A percentile compares a stretch with the other conserved stretches of the same genome.
Conservation (phyloP, 2,329 filamentous ascomycete genomes). For the Pleurostoma richardsiae region DNA sequence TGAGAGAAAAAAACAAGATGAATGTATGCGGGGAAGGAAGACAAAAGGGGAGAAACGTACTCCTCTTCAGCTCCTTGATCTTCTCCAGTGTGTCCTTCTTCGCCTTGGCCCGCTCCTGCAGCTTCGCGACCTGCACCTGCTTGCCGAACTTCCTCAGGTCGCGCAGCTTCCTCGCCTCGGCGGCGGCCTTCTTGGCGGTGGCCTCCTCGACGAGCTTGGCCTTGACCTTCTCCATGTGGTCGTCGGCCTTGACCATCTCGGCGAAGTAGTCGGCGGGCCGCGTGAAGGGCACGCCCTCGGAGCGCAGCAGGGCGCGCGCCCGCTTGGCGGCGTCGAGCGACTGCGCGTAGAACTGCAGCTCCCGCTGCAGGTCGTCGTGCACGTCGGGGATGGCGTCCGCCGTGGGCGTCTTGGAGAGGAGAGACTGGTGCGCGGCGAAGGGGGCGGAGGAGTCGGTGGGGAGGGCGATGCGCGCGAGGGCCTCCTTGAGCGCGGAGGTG, state of each 20-base stretch:
- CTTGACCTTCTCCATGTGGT: conserved; percentile 97
- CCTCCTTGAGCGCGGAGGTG: conserved; percentile 74
- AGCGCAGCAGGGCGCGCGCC: conserved; percentile 69
- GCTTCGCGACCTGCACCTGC: conserved; percentile 91
- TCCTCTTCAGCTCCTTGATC: conserved; percentile 91
- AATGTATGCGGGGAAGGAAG: background rate
- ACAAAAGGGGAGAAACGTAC: conserved; percentile 48
- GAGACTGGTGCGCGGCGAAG: conserved; percentile 78
- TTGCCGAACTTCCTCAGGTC: conserved; percentile 99
- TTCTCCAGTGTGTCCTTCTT: conserved; percentile 94
- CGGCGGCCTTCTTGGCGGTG: conserved; percentile 83
- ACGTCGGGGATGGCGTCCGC: conserved; percentile 68
- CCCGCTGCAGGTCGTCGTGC: conserved; percentile 86
- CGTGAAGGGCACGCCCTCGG: conserved; percentile 80
- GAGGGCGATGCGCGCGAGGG: conserved; percentile 73
- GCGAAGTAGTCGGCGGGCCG: conserved; percentile 94
- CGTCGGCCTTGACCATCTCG: conserved; percentile 98
- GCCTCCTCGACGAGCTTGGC: conserved; percentile 89
- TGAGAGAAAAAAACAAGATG: no score
- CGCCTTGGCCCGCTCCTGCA: conserved; percentile 88
- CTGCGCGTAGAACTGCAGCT: conserved; percentile 90
- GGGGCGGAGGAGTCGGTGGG: conserved; percentile 61
- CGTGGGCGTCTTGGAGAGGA: conserved; percentile 64
- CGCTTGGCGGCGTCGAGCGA: conserved; percentile 72
- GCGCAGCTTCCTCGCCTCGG: conserved; percentile 84